Percentiles rank a stretch among this genome's conserved stretches.
These are phyloP conservation scores for Camellia lanceoleosa DNA, from an alignment of 148 eudicot species.

Conservation along the genomic window DNA sequence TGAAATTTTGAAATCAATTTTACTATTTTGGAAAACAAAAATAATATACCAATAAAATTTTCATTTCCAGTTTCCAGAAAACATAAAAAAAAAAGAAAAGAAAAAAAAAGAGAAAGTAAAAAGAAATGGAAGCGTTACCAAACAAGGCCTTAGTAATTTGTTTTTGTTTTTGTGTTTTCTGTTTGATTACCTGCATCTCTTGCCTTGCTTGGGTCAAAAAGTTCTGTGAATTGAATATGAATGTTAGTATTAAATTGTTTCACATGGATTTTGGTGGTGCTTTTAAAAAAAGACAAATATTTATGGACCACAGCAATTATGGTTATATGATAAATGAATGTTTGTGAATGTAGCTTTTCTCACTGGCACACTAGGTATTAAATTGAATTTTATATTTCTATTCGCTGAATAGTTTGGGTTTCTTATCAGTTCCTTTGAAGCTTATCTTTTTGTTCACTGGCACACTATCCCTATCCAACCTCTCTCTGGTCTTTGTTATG, in stretches of 20 bases:
- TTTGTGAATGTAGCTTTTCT: background rate
- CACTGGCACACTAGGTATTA: background rate
- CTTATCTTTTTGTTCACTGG: background rate
- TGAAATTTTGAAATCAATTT: too few species aligned
- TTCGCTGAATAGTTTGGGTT: background rate
- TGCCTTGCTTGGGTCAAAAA: constrained; percentile 13
- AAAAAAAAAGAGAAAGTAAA: too few species aligned
- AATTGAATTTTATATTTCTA: background rate
- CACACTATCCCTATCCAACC: too few species aligned
- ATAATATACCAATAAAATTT: too few species aligned
- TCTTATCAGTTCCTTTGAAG: background rate
- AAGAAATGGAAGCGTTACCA: too few species aligned
- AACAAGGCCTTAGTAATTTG: too few species aligned
- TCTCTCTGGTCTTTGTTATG: background rate
- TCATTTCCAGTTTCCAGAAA: too few species aligned
- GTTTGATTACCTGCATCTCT: too few species aligned
- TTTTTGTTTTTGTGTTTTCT: too few species aligned
- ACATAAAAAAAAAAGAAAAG: too few species aligned
- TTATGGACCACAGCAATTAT: constrained; percentile 33
- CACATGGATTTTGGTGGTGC: constrained; percentile 70
- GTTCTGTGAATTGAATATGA: constrained; percentile 15
- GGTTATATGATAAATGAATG: background rate
- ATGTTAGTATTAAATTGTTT: constrained; percentile 66
- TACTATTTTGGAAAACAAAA: too few species aligned
- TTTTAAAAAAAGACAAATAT: constrained; percentile 22